Conservation (phyloP, 805 yeast species). For the Wickerhamiella allomyrinae region DNA sequence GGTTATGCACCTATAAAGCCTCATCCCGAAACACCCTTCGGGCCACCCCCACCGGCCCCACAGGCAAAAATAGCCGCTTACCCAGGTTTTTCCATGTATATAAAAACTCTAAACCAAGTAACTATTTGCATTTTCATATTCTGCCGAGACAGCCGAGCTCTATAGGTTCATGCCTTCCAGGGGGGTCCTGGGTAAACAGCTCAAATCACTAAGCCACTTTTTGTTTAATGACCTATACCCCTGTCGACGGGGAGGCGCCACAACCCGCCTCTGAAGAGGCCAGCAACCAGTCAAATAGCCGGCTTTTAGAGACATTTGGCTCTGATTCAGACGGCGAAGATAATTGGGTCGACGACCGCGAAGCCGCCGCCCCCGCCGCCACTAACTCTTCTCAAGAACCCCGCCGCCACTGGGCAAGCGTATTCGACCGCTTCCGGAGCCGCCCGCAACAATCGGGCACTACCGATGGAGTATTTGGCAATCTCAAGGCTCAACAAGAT, state of each 20-base stretch:
- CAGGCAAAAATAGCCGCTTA: too few species aligned
- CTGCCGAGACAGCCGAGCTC: too few species aligned
- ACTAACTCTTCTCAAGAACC: background rate
- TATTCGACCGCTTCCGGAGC: constrained; percentile 2
- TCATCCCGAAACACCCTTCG: too few species aligned
- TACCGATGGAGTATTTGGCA: constrained; percentile 85
- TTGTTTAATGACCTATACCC: background rate
- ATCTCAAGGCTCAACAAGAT: constrained; percentile 82
- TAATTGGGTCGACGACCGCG: constrained; percentile 9
- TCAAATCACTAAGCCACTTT: background rate
- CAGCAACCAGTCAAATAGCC: constrained; percentile 4
- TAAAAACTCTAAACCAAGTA: too few species aligned
- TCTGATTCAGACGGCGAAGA: constrained; percentile 12
- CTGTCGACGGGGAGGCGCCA: background rate
- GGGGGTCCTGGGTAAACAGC: too few species aligned
- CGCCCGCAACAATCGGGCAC: background rate
- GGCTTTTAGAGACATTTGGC: constrained; percentile 15
- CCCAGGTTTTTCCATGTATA: too few species aligned
- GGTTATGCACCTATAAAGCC: too few species aligned
- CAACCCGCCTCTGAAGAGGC: background rate
- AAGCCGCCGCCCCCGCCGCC: background rate
- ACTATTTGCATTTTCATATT: too few species aligned
- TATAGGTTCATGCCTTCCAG: too few species aligned
- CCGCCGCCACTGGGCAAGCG: background rate
- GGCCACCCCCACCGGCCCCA: too few species aligned